Base-by-base conservation (phyloP, 2,329 filamentous ascomycete genomes). In the Escovopsis sp. region DNA sequence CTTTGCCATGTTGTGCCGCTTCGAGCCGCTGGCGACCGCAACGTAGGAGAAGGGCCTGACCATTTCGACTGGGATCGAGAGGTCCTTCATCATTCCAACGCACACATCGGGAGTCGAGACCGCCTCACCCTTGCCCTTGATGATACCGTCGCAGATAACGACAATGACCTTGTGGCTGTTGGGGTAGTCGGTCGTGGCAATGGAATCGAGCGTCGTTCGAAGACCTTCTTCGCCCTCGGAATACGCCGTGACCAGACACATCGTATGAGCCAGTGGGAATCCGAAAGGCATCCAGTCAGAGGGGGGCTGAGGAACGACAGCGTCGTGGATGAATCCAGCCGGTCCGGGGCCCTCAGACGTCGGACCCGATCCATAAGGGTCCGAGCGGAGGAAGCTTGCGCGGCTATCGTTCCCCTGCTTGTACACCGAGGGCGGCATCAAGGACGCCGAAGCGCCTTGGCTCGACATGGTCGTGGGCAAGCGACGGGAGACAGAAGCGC, bases 1-100 rank as follows among this genome's bases (percentile, higher is more conserved):
- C 70, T 96, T 95, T 53, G 91, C 89, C 91, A 96, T 98, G 65
- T 96, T 98, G 76, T 98, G 93, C 53, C 91, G 80, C 69, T 98
- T 98, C 39, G 88, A 84, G 44, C 91, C 91, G 57, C 84, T 91
- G 34, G 91, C 86, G 30, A 98, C 89, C 11, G 91, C 93, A 40
- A 98, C 91, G 51, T 98, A 98, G 1, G 89, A 96, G 63, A 87
- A 95, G 0, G 87, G 74, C 53, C 86, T 72, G 2, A 96, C 91
- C 45, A 95, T 81, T 25, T 93, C 78, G 1, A 79, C 81, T 6
- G 77, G 73, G 7, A 87, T 72, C 2, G 85, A 80, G 54, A 86
- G 81, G 52, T 98, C 91, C 57, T 83, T 91, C 79, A 98, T 84
- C 91, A 98, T 98, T 54, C 77, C 71, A 43, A 98, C 66, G 50